A percentile compares a stretch with the other conserved stretches of the same genome.
Evolutionary conservation across 2,329 filamentous ascomycete genomes (phyloP).

Genomic region (Aspergillus texensis): DNA sequence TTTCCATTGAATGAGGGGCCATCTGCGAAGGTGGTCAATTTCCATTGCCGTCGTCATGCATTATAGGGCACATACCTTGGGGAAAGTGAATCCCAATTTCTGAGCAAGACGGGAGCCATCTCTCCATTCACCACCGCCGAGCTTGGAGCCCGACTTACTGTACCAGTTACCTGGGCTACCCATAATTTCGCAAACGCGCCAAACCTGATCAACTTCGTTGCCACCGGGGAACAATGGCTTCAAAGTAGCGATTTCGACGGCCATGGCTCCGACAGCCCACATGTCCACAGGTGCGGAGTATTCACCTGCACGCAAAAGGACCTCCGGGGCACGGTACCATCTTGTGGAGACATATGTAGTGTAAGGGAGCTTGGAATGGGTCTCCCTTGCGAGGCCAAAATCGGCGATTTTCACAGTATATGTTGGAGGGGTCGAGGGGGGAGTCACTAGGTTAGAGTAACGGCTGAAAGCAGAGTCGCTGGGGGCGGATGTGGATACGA

Average conservation of each 20-base stretch:
- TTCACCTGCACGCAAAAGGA: conserved; percentile 88
- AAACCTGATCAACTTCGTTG: conserved; percentile 98
- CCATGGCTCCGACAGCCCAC: conserved; percentile 98
- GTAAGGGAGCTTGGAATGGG: conserved; percentile 92
- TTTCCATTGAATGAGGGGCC: conserved; percentile 96
- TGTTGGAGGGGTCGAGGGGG: conserved; percentile 86
- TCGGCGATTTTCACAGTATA: conserved; percentile 99
- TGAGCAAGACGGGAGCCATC: conserved; percentile 90
- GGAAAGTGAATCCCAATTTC: conserved; percentile 97
- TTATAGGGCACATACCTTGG: conserved; percentile 58
- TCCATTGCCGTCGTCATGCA: background rate
- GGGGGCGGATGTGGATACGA: conserved; percentile 86
- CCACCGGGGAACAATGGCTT: conserved; percentile 96
- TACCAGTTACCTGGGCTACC: conserved; percentile 98
- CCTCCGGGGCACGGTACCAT: conserved; percentile 94
- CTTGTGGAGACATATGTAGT: conserved; percentile 97
- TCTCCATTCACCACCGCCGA: conserved; percentile 96
- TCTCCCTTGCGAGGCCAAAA: conserved; percentile 96
- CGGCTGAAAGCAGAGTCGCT: conserved; percentile 89
- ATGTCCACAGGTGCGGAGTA: conserved; percentile 98
- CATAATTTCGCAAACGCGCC: conserved; percentile 99
- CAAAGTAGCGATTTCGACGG: conserved; percentile 92
- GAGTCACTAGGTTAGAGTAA: conserved; percentile 91
- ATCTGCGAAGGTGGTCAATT: conserved; percentile 59
- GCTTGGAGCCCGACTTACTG: conserved; percentile 81